Evolutionary conservation across 495 filamentous ascomycete species (phyloP), one percentile per base, ranked within the genome.

Genomic region (Venustampulla echinocandica): DNA sequence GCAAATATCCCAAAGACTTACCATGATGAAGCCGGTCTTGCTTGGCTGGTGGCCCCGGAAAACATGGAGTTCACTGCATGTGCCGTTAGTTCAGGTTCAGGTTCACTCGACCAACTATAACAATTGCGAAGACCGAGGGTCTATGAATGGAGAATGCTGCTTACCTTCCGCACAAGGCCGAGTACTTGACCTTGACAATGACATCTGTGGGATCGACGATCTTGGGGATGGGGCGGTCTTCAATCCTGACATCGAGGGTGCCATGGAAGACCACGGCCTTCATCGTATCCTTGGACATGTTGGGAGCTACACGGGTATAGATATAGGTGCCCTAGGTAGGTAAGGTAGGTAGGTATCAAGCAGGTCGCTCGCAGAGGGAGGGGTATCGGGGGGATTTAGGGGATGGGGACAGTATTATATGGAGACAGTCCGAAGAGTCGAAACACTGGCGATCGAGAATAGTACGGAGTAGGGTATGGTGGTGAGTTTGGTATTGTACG

Each of bases 81-180:
- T 19, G 89, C 88, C 85, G 89, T 54, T 90, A 90, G 64, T 90
- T 95, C 32, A 97, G 75, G 19, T 87, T 90, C 13, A 88, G 87
- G 57, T 85, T 82, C 42, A 74, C 72, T 37, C 94, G 86, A 64
- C 88, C 90, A 49, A 95, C 79, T 43, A 97, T 78, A 44, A 88
- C 74, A 65, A 95, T 90, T 43, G 71, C 78, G 10, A 77, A 67
- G 21, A 86, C 72, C 52, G 82, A 67, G 44, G 95, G 62, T 49
- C 67, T 66, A 4, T 82, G 81, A 27, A 82, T 70, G 4, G 80
- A 80, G 35, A n/a, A n/a, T n/a, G n/a, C n/a, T n/a, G 11, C 37
- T 6, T 19, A 90, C 88, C 85, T 89, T 54, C 90, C 90, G 64
- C 90, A 96, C 32, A 97, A 75, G 19, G 87, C 90, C 13, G 89